Percentiles rank a stretch among this genome's conserved stretches.
Evolutionary conservation across 2,329 filamentous ascomycete species (phyloP).

Genomic region (Zymoseptoria pseudotritici): DNA sequence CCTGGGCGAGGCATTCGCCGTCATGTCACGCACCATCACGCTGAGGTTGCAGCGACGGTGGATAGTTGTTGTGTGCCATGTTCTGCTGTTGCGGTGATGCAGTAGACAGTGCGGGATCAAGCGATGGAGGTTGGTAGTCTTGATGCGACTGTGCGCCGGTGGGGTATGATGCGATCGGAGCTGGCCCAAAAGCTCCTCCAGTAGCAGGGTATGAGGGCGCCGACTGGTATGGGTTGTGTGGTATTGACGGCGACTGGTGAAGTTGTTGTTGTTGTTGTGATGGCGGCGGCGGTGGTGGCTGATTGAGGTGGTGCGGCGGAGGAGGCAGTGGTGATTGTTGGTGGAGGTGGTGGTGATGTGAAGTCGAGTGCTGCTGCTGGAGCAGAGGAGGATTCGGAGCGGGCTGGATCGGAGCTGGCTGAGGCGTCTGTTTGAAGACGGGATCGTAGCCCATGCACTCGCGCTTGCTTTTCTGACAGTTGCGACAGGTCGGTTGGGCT

Average conservation of each 20-base stretch:
- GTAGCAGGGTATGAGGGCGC: conserved; percentile 10
- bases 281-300: neutral
- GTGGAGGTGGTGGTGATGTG: conserved; percentile 25
- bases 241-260: neutral
- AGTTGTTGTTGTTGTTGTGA: neutral
- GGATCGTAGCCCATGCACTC: conserved; percentile 82
- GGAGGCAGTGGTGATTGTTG: conserved; percentile 2
- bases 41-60: conserved; percentile 19
- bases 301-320: neutral
- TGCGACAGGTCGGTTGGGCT: conserved; percentile 82
- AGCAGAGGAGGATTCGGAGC: conserved; percentile 46
- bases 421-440: conserved; percentile 68
- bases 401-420: conserved; percentile 65
- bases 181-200: conserved; percentile 12
- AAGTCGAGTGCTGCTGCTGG: conserved; percentile 18
- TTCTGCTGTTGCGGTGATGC: conserved; percentile 5
- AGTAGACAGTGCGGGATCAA: conserved; percentile 59
- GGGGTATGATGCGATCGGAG: neutral
- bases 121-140: conserved; percentile 33
- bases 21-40: conserved; percentile 22
- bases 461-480: conserved; percentile 82
- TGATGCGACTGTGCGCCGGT: neutral
- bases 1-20: neutral
- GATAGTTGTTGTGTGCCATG: conserved; percentile 21
- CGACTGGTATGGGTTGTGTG: neutral